Base-by-base conservation (phyloP, 163 green algal species). In the Scenedesmus sp. region DNA sequence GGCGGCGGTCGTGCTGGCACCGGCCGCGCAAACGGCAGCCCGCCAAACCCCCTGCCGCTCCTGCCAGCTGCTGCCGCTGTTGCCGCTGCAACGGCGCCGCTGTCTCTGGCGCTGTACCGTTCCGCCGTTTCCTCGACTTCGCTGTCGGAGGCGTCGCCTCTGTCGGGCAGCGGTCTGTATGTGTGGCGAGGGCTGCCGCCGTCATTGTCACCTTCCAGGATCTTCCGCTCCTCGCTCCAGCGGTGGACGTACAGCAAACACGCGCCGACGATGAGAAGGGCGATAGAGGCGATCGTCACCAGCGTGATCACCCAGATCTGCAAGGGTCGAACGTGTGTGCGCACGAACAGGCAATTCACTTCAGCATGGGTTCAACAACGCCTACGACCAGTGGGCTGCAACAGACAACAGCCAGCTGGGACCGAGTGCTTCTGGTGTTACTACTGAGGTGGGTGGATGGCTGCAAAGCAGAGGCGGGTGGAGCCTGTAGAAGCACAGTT, bases 301-400 rank as follows among this genome's bases (percentile, higher is more conserved):
- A 92, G 81, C 5, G 88, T 89, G 35, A 92, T 81, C 37, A 92
- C 9, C 88, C 88, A 92, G 65, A 92, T 92, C 65, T 76, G 65
- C 65, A 40, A 5, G n/a, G n/a, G n/a, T n/a, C n/a, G n/a, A n/a
- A n/a, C n/a, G n/a, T n/a, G n/a, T n/a, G n/a, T 12, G 49, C 13
- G 49, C 49, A 56, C 13, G 13, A 56, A 7, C 30, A n/a, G 30
- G 5, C 7, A 76, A 26, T 3, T 18, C 7, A 40, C 1, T 4
- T 33, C 3, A n/a, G 65, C 65, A 40, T 26, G 2, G 18, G 26
- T 72, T 18, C 2, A 72, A 24, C 7, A 72, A 13, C 87, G 37
- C 83, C 59, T 6, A 80, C 88, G 0, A 91, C 26, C 44, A 91
- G 78, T 10, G 87, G 83, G 30, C 88, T 78, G 43, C 88, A 2